Evolutionary conservation across 2,329 filamentous ascomycete species (phyloP).

Genomic region (Colletotrichum sp.): DNA sequence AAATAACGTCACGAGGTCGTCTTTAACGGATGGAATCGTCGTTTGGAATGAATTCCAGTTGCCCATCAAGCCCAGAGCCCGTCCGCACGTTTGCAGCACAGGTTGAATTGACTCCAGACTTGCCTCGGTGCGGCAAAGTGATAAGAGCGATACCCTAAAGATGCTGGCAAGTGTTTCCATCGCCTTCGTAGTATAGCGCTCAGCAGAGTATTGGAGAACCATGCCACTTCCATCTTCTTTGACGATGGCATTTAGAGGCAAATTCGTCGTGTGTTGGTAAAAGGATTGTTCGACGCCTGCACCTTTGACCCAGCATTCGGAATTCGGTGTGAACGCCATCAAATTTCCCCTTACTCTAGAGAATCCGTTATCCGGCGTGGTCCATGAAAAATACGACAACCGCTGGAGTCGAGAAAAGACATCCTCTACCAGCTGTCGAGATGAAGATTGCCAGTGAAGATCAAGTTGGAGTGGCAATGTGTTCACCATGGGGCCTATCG

Average conservation of each 20-base stretch:
- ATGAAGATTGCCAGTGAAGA: slow-evolving; percentile 12
- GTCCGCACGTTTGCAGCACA: not conserved
- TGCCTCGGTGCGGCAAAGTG: not conserved
- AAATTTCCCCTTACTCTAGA: not conserved
- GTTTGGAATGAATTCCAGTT: not conserved
- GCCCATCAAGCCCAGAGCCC: not conserved
- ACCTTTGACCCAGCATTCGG: not conserved
- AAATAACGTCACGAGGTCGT: not conserved
- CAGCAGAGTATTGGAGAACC: not conserved
- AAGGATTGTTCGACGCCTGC: not conserved
- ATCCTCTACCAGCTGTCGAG: slow-evolving; percentile 16
- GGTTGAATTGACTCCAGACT: not conserved
- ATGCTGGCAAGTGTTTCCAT: not conserved
- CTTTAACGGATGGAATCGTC: not conserved
- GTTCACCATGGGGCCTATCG: slow-evolving; percentile 39
- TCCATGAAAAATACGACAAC: slow-evolving; percentile 19
- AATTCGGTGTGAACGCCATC: not conserved
- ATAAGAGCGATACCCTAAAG: not conserved
- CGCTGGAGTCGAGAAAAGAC: not conserved
- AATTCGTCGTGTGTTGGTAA: not conserved
- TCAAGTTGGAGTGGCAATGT: slow-evolving; percentile 27
- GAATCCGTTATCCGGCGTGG: slow-evolving; percentile 19
- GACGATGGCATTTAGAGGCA: not conserved
- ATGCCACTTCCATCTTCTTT: not conserved
- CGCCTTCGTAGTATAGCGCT: not conserved